These are phyloP conservation scores for Boletellus ananas DNA, from an alignment of 768 basidiomycete species.

Conservation along the genomic window DNA sequence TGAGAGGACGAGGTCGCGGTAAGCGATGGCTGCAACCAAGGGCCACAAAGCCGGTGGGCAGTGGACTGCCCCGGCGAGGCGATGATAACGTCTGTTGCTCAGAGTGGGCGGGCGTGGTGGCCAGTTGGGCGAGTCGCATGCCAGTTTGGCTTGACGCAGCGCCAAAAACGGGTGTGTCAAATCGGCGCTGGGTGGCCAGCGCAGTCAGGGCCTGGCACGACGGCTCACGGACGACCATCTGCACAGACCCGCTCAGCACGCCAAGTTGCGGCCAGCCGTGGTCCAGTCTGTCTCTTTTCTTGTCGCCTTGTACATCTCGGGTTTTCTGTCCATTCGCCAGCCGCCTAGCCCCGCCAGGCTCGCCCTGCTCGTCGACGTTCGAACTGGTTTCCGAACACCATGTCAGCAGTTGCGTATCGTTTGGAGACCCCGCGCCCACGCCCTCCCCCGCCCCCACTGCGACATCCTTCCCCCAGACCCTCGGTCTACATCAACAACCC, in stretches of 20 bases:
- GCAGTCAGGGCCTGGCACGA: conserved; percentile 26
- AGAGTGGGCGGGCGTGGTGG: no score
- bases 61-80: background rate
- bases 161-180: conserved; percentile 22
- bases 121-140: background rate
- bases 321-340: conserved; percentile 9
- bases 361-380: conserved; percentile 18
- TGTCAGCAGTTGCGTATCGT: conserved; percentile 62
- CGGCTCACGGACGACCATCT: conserved; percentile 26
- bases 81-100: background rate
- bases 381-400: conserved; percentile 38
- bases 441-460: conserved; percentile 55
- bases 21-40: conserved; percentile 7
- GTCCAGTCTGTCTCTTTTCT: conserved; percentile 4
- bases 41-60: conserved; percentile 6
- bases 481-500: conserved; percentile 41
- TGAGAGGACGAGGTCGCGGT: conserved; percentile 5
- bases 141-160: conserved; percentile 8
- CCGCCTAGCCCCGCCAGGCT: conserved; percentile 5
- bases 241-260: conserved; percentile 8
- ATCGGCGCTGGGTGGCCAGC: conserved; percentile 26
- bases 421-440: conserved; percentile 62
- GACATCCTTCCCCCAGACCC: conserved; percentile 45
- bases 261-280: conserved; percentile 7
- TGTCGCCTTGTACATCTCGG: conserved; percentile 18